Evolutionary conservation across 331 rosid species (phyloP), one percentile per base, ranked within the genome.

Genomic region (Malus hybrid): DNA sequence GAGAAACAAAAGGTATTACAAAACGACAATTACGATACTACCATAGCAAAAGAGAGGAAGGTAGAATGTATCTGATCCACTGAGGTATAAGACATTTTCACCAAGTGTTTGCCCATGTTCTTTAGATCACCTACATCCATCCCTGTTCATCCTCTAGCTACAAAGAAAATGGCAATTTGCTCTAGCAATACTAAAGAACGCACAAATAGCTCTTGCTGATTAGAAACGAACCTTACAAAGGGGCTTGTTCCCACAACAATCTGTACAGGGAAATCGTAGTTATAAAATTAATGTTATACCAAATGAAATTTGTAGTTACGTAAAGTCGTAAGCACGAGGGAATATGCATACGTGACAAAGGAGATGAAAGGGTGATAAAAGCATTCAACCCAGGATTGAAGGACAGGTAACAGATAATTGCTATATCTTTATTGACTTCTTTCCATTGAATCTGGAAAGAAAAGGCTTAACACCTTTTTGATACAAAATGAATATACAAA

Each of bases 391-490:
- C 48, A 78, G 75, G 75, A 74, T 19, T 75, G 76, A 31, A 67
- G 77, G 80, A 70, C 73, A 71, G 83, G 72, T 54, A 77, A 81
- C 81, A 65, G 79, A 78, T 73, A 81, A 78, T 76, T 63, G 83
- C 74, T 76, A 74, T 74, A 75, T 81, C 79, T 71, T 84, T 79
- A 78, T 85, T 71, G 80, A 36, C 75, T 67, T 36, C 75, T 77
- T 67, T 74, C 84, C 52, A n/a, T 79, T 83, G 81, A 66, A 69
- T 85, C 81, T 84, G 89, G 86, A 87, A 84, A 84, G 79, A 80
- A 20, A 78, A 77, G 80, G 87, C 69, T 70, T 65, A 78, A 52
- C 54, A 72, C 73, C 71, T 81, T 76, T 69, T 76, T 78, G 71
- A 78, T 81, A 77, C 82, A 82, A 52, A 24, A 24, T 14, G 64